A percentile compares a stretch with the other conserved stretches of the same genome.
phyloP scores from a whole-genome alignment of 768 basidiomycete species.

The Tephrocybe sp. region DNA sequence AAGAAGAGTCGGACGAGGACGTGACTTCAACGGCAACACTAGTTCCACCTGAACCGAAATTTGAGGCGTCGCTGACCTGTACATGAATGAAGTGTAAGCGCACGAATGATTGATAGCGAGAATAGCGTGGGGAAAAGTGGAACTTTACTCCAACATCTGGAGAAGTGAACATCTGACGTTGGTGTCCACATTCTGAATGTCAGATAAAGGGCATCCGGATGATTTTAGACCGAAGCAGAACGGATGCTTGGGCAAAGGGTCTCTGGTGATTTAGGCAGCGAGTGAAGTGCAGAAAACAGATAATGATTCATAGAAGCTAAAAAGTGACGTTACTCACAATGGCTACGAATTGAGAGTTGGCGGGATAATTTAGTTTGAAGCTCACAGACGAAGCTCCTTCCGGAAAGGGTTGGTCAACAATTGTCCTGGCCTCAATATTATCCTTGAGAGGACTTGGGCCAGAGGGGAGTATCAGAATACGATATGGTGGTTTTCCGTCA shows the following conservation, averaged over 20 bases:
- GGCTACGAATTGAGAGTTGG: constrained; percentile 70
- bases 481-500: constrained; percentile 66
- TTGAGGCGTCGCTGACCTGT: constrained; percentile 58
- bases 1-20: constrained; percentile 50
- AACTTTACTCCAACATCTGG: too few relatives aligned
- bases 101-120: not conserved
- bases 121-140: not conserved
- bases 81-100: constrained; percentile 7
- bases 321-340: constrained; percentile 53
- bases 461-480: constrained; percentile 63
- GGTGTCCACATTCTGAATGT: not conserved
- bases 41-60: constrained; percentile 76
- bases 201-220: not conserved
- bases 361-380: constrained; percentile 66
- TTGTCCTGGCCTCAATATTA: constrained; percentile 62
- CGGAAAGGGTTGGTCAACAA: constrained; percentile 55
- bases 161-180: not conserved
- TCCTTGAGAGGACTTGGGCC: constrained; percentile 63
- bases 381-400: constrained; percentile 37
- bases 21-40: constrained; percentile 62
- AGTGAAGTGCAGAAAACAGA: not conserved
- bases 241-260: not conserved
- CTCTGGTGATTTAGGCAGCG: not conserved
- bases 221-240: not conserved
- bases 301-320: not conserved